phyloP scores from a whole-genome alignment of 1,139 yeast species.

The Entelexis paramagnoliae region DNA sequence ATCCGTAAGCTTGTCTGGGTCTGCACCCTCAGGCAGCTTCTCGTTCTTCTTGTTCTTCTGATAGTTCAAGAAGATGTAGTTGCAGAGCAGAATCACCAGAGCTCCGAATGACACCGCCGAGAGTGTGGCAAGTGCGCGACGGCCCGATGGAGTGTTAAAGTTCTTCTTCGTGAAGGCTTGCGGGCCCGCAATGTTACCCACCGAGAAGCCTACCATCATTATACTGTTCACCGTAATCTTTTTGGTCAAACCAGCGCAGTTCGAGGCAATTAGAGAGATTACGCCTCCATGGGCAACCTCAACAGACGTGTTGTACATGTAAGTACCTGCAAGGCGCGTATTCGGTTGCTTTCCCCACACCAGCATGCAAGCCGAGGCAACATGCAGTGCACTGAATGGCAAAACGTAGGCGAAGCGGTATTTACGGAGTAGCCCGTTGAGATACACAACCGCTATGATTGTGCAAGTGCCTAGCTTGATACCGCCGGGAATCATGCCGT shows the following conservation, averaged over 20 bases:
- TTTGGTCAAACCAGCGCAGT: slow-evolving; percentile 6
- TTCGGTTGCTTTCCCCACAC: slow-evolving; percentile 6
- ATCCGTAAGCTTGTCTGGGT: slow-evolving; percentile 48
- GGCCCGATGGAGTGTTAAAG: slow-evolving; percentile 38
- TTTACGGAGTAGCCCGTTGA: slow-evolving; percentile 2
- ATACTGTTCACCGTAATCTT: slow-evolving; percentile 33
- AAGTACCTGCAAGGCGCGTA: slow-evolving; percentile 6
- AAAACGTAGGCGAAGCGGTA: slow-evolving; percentile 5
- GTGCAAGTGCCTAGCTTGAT: slow-evolving; percentile 4
- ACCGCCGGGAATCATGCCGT: slow-evolving; percentile 11
- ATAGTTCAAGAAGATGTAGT: slow-evolving; percentile 36
- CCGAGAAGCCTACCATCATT: slow-evolving; percentile 52
- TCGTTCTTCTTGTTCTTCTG: slow-evolving; percentile 35
- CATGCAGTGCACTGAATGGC: slow-evolving; percentile 4
- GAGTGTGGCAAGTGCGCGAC: slow-evolving; percentile 41
- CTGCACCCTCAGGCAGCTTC: slow-evolving; percentile 27
- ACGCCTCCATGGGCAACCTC: slow-evolving; percentile 13
- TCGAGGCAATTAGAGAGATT: slow-evolving; percentile 10
- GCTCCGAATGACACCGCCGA: slow-evolving; percentile 37
- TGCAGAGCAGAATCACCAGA: slow-evolving; percentile 30
- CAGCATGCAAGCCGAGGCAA: slow-evolving; percentile 2
- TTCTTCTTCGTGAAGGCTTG: slow-evolving; percentile 48
- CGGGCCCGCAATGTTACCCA: slow-evolving; percentile 64
- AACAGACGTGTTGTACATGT: slow-evolving; percentile 11
- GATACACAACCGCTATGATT: not conserved